These are phyloP conservation scores for Lactifluus echinatus DNA, from an alignment of 768 basidiomycete genomes.

Conservation along the genomic window DNA sequence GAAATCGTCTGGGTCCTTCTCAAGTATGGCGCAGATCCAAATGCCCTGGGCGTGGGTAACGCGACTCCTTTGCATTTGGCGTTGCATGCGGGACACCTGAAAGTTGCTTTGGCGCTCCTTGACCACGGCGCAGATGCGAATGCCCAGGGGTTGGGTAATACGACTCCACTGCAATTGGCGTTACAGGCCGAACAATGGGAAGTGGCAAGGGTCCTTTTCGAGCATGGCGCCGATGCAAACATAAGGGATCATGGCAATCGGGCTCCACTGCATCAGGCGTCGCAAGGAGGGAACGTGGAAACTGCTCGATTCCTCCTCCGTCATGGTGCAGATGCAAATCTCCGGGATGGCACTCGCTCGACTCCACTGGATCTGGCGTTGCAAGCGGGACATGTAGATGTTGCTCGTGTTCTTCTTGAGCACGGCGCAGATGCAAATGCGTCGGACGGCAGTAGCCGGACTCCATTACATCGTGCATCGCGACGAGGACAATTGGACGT, in stretches of 20 bases:
- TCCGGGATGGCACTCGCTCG: too few relatives aligned
- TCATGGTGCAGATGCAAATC: too few relatives aligned
- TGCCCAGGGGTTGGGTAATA: not conserved
- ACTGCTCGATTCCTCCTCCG: too few relatives aligned
- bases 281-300: too few relatives aligned
- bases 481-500: too few relatives aligned
- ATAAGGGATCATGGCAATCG: not conserved
- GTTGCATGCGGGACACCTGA: not conserved
- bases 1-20: not conserved
- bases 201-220: not conserved
- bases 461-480: too few relatives aligned
- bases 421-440: too few relatives aligned
- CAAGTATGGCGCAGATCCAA: not conserved
- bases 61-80: not conserved
- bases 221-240: not conserved
- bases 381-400: too few relatives aligned
- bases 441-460: too few relatives aligned
- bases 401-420: too few relatives aligned
- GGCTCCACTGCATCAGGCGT: not conserved
- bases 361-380: too few relatives aligned
- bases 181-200: not conserved
- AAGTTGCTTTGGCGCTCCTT: not conserved
- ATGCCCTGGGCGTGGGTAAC: not conserved
- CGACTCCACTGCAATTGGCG: not conserved
- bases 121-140: not conserved